Evolutionary conservation across 1,139 yeast genomes (phyloP).

Genomic region (Yamadazyma conglobata): DNA sequence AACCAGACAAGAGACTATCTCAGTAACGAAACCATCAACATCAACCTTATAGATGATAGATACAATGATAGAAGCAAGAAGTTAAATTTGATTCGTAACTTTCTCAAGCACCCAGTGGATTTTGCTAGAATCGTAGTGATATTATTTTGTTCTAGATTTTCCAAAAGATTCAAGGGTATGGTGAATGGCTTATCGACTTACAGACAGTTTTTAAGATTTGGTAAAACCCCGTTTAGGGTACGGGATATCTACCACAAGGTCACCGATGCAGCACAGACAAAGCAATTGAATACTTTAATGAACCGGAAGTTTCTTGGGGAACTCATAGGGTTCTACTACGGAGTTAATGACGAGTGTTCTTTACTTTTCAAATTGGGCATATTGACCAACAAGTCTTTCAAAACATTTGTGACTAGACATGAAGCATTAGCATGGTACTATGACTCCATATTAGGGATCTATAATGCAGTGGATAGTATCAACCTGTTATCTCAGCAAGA

Average conservation of each 20-base stretch:
- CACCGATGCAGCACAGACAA: constrained; percentile 6
- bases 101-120: constrained; percentile 40
- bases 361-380: constrained; percentile 53
- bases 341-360: constrained; percentile 58
- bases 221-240: constrained; percentile 64
- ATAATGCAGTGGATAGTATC: constrained; percentile 42
- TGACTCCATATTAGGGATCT: constrained; percentile 54
- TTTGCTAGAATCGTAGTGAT: constrained; percentile 36
- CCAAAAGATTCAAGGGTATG: constrained; percentile 30
- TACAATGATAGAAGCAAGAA: constrained; percentile 35
- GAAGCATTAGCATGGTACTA: constrained; percentile 65
- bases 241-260: constrained; percentile 26
- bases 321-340: constrained; percentile 54
- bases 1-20: constrained; percentile 34
- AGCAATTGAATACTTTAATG: constrained; percentile 15
- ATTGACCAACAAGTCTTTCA: constrained; percentile 36
- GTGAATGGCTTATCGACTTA: constrained; percentile 54
- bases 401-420: constrained; percentile 42
- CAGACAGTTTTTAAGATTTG: constrained; percentile 69
- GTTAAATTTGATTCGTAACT: constrained; percentile 33
- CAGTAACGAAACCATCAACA: constrained; percentile 34
- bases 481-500: constrained; percentile 40
- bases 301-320: constrained; percentile 46
- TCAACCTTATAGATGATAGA: constrained; percentile 24
- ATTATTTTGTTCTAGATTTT: constrained; percentile 35